Evolutionary conservation across 1,284 basidiomycete species (phyloP), one percentile per base, ranked within the genome.

Genomic region (Meripilus lineatus): DNA sequence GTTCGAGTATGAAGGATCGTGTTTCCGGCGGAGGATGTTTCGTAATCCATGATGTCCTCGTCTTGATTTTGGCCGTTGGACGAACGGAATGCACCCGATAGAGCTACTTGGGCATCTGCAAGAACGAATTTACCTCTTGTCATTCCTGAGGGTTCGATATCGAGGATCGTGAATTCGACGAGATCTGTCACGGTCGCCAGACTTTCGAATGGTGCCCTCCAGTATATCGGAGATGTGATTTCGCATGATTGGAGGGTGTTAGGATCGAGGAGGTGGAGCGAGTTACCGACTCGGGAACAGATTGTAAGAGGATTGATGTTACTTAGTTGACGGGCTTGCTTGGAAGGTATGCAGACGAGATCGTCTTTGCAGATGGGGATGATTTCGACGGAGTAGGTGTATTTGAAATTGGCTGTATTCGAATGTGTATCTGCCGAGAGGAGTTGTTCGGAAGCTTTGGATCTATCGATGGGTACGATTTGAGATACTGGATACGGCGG

Each of bases 341-440:
- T 89, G 17, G 71, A 68, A 3, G 94, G 92, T 32, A 99, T 73
- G 62, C 89, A 93, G 26, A 98, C 88, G 32, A 99, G 79, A 64
- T 99, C 95, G 63, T 99, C 95, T 66, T 98, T 98, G 73, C 95
- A 99, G 49, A 99, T 81, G 0, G 95, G 93, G 5, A 89, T 82
- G 56, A 99, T 96, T 68, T 99, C 95, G 55, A 98, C 90, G 15
- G 93, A 96, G 74, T 94, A 99, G 3, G 93, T 94, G 66, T 92
- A 95, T 68, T 97, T 99, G 77, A 92, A 97, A 69, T 93, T 98
- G 32, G 93, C 89, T 1, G 93, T 96, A 52, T 81, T 83, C 32
- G 86, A 82, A 65, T 99, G 95, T 1, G 89, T 93, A 62, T 99
- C 95, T 35, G 85, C 77, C 14, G 93, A 95, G 41, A 99, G 80